Percentiles rank a stretch among this genome's conserved stretches.
These are phyloP conservation scores for Colletotrichum melonis DNA, from an alignment of 2,329 filamentous ascomycete species.

Conservation along the genomic window DNA sequence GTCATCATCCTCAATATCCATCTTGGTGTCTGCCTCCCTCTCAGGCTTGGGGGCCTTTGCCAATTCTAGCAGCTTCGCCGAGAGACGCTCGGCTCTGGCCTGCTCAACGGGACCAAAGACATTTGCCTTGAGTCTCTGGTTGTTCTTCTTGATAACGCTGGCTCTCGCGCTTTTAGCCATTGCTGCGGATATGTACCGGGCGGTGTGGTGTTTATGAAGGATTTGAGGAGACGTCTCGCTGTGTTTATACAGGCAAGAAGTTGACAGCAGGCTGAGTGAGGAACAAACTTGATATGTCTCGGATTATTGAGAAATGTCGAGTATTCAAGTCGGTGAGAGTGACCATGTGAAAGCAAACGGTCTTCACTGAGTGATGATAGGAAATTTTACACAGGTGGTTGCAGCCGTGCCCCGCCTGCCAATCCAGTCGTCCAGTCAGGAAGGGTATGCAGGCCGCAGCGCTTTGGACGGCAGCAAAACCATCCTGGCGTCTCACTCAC, in stretches of 20 bases:
- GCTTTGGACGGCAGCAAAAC: neutral
- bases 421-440: neutral
- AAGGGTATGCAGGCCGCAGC: neutral
- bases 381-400: conserved; percentile 29
- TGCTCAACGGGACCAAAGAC: conserved; percentile 87
- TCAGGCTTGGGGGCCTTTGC: conserved; percentile 80
- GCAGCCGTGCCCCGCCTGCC: conserved; percentile 21
- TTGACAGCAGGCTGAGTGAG: neutral
- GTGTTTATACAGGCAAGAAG: neutral
- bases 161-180: conserved; percentile 93
- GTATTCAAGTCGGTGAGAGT: neutral
- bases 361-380: neutral
- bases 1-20: conserved; percentile 51
- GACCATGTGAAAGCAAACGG: conserved; percentile 7
- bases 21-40: conserved; percentile 59
- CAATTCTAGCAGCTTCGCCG: conserved; percentile 85
- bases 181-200: conserved; percentile 41
- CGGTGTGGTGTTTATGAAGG: conserved; percentile 14
- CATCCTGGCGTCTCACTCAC: conserved; percentile 16
- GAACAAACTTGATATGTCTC: neutral
- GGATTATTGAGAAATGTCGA: neutral
- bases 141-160: conserved; percentile 85
- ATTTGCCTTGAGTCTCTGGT: conserved; percentile 79
- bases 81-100: conserved; percentile 84
- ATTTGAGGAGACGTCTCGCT: neutral